Conservation (phyloP, 2,329 filamentous ascomycete species). For the Paracorniculantispora psalliotae region DNA sequence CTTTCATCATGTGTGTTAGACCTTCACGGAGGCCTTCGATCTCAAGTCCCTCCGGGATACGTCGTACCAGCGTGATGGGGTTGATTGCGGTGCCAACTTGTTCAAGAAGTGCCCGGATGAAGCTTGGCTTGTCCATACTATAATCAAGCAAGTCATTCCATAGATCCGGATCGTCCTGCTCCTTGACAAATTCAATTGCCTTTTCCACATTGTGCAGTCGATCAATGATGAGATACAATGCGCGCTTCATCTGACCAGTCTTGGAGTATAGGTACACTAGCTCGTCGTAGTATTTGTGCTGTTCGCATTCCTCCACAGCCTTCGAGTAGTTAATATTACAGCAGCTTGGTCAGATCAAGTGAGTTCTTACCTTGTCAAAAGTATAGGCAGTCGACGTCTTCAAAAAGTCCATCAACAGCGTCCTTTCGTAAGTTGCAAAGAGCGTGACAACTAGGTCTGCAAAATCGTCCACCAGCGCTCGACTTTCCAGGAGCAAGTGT, state of each 20-base stretch:
- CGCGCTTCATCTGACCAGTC: constrained; percentile 88
- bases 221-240: constrained; percentile 88
- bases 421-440: constrained; percentile 78
- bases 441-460: constrained; percentile 81
- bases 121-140: constrained; percentile 94
- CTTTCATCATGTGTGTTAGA: constrained; percentile 83
- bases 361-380: constrained; percentile 62
- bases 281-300: constrained; percentile 76
- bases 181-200: constrained; percentile 90
- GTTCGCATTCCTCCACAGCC: constrained; percentile 75
- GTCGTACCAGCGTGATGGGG: constrained; percentile 80
- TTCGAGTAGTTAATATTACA: constrained; percentile 20
- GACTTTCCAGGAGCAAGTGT: constrained; percentile 53
- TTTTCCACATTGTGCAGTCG: constrained; percentile 86
- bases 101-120: constrained; percentile 86
- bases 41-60: constrained; percentile 89
- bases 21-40: constrained; percentile 88
- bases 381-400: constrained; percentile 79
- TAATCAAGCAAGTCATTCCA: constrained; percentile 95
- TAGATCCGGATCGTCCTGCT: constrained; percentile 83
- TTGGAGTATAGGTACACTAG: constrained; percentile 95
- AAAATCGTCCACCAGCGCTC: constrained; percentile 74
- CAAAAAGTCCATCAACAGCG: constrained; percentile 80
- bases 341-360: not conserved
- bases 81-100: constrained; percentile 93